phyloP scores from a whole-genome alignment of 116 monocot species.

The Zostera marina region DNA sequence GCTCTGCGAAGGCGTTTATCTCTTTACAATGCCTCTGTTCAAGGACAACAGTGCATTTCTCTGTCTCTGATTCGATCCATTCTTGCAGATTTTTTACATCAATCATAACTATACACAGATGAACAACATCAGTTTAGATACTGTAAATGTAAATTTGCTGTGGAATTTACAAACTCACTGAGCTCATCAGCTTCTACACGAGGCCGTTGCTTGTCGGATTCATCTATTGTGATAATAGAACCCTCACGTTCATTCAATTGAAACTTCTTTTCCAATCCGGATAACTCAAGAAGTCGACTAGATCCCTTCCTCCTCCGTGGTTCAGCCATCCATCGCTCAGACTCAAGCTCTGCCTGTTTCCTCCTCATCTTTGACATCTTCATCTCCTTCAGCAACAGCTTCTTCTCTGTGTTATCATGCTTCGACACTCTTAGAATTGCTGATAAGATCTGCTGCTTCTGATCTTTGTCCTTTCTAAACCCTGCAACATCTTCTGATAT shows the following conservation, averaged over 20 bases:
- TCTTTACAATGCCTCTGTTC: slow-evolving; percentile 47
- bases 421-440: slow-evolving; percentile 75
- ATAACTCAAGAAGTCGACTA: neutral
- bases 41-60: slow-evolving; percentile 41
- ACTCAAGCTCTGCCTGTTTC: slow-evolving; percentile 26
- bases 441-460: slow-evolving; percentile 76
- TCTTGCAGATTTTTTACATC: slow-evolving; percentile 41
- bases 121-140: neutral
- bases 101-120: slow-evolving; percentile 7
- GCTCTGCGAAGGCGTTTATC: slow-evolving; percentile 76
- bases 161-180: slow-evolving; percentile 1
- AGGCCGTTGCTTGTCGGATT: neutral
- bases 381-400: slow-evolving; percentile 32
- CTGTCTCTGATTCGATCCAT: slow-evolving; percentile 53
- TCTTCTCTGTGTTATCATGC: slow-evolving; percentile 38
- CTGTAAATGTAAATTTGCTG: neutral
- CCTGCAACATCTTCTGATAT: slow-evolving; percentile 21
- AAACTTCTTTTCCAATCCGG: slow-evolving; percentile 5
- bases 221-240: neutral
- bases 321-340: slow-evolving; percentile 32
- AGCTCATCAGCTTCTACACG: slow-evolving; percentile 8
- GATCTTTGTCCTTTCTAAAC: slow-evolving; percentile 52
- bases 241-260: neutral
- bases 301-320: neutral
- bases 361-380: slow-evolving; percentile 57